A percentile compares a stretch with the other conserved stretches of the same genome.
phyloP scores from a whole-genome alignment of 129 eudicot genomes.

The Scalesia atractyloides region DNA sequence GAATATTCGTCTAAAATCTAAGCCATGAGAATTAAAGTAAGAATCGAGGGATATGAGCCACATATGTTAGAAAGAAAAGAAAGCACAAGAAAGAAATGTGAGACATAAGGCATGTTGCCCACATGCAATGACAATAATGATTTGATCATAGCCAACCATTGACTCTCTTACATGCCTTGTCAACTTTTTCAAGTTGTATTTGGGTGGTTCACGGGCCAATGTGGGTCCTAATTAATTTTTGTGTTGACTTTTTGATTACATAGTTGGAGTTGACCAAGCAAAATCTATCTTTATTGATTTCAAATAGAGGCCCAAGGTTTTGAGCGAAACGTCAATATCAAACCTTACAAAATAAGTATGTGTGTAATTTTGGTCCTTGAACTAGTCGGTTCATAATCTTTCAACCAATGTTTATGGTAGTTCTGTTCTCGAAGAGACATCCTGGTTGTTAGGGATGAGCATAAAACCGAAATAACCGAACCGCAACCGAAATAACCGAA shows the following conservation, averaged over 20 bases:
- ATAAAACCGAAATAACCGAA: no score
- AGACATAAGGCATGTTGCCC: conserved; percentile 31
- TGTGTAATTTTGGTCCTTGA: not conserved
- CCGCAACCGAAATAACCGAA: no score
- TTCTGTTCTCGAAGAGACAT: not conserved
- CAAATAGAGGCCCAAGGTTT: conserved; percentile 5
- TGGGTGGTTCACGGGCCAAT: conserved; percentile 21
- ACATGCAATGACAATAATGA: conserved; percentile 28
- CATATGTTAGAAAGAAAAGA: conserved; percentile 19
- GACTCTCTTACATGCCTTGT: conserved; percentile 35
- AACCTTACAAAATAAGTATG: conserved; percentile 6
- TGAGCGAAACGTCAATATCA: not conserved
- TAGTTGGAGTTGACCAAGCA: conserved; percentile 25
- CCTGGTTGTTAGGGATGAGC: no score
- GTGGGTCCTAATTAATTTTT: conserved; percentile 30
- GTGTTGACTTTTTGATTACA: conserved; percentile 27
- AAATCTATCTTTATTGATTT: conserved; percentile 19
- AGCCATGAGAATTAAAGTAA: conserved; percentile 30
- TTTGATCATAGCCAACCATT: conserved; percentile 23
- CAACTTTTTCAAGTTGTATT: conserved; percentile 20
- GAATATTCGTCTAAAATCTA: conserved; percentile 20
- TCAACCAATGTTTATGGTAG: not conserved
- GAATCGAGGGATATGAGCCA: conserved; percentile 33
- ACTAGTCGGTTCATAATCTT: not conserved
- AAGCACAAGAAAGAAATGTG: conserved; percentile 33